phyloP scores from a whole-genome alignment of 805 yeast species.

The Starmerella sp. region DNA sequence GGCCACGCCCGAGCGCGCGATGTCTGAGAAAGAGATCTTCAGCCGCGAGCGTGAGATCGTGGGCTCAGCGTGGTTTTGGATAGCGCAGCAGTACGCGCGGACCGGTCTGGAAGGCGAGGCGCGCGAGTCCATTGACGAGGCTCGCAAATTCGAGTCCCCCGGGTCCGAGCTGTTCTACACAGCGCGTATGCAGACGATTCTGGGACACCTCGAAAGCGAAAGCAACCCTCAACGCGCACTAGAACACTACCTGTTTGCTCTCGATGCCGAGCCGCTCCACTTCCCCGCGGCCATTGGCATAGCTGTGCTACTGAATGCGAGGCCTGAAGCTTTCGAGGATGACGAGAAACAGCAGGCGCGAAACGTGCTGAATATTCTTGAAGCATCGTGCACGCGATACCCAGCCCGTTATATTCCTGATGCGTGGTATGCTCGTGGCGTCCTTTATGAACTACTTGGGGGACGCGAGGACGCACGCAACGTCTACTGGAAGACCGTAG shows the following conservation, averaged over 20 bases:
- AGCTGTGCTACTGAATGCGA: conserved; percentile 10
- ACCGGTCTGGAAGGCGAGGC: conserved; percentile 48
- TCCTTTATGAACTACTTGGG: conserved; percentile 48
- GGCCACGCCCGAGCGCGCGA: conserved; percentile 30
- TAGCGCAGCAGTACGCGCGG: conserved; percentile 51
- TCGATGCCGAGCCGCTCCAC: conserved; percentile 16
- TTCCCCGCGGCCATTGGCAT: conserved; percentile 19
- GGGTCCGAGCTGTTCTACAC: conserved; percentile 29
- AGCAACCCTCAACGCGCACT: conserved; percentile 14
- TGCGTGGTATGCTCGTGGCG: conserved; percentile 57
- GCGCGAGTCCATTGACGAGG: conserved; percentile 61
- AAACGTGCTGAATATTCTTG: conserved; percentile 14
- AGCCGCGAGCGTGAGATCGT: conserved; percentile 5
- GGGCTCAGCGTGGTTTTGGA: conserved; percentile 54
- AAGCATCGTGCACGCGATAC: conserved; percentile 20
- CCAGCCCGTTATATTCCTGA: conserved; percentile 43
- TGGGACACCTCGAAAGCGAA: conserved; percentile 7
- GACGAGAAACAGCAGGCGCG: neutral
- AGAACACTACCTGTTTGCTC: conserved; percentile 13
- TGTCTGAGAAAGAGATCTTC: conserved; percentile 18
- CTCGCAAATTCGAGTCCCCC: conserved; percentile 42
- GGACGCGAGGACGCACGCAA: conserved; percentile 40
- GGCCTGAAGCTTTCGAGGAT: neutral
- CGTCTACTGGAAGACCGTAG: conserved; percentile 40
- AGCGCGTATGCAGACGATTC: conserved; percentile 7